These are phyloP conservation scores for Rhodotorula kratochvilovae DNA, from an alignment of 768 basidiomycete genomes.

Conservation along the genomic window DNA sequence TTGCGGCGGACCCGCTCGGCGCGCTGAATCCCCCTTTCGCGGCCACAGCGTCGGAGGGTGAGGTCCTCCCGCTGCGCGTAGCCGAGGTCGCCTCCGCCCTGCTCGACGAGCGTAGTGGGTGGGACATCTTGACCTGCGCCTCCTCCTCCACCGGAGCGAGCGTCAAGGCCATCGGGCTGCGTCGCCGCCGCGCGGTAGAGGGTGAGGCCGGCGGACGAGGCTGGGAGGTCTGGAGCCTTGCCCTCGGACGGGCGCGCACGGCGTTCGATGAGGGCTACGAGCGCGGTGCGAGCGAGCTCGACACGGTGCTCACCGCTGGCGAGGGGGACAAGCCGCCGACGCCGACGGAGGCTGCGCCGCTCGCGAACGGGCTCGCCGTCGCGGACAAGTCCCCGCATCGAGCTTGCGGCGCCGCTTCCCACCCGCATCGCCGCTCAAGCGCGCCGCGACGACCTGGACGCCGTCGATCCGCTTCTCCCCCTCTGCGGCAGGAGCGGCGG, in stretches of 20 bases:
- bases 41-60: not conserved
- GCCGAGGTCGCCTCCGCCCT: slow-evolving; percentile 50
- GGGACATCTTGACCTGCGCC: slow-evolving; percentile 58
- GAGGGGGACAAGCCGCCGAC: too few relatives aligned
- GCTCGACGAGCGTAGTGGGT: slow-evolving; percentile 63
- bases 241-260: not conserved
- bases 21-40: not conserved
- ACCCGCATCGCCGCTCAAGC: not conserved
- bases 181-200: slow-evolving; percentile 49
- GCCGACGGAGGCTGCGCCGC: too few relatives aligned
- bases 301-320: not conserved
- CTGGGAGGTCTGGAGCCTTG: slow-evolving; percentile 30
- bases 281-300: slow-evolving; percentile 9
- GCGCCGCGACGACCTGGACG: not conserved
- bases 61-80: slow-evolving; percentile 40
- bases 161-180: slow-evolving; percentile 59
- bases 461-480: not conserved
- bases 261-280: slow-evolving; percentile 3
- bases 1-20: too few relatives aligned
- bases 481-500: not conserved
- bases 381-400: too few relatives aligned
- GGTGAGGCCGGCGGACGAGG: not conserved
- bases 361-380: not conserved
- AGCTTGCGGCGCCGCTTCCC: too few relatives aligned
- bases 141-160: slow-evolving; percentile 10